A percentile compares a stretch with the other conserved stretches of the same genome.
Evolutionary conservation across 163 green algal species (phyloP).

Genomic region (Coccomyxa subellipsoidea): DNA sequence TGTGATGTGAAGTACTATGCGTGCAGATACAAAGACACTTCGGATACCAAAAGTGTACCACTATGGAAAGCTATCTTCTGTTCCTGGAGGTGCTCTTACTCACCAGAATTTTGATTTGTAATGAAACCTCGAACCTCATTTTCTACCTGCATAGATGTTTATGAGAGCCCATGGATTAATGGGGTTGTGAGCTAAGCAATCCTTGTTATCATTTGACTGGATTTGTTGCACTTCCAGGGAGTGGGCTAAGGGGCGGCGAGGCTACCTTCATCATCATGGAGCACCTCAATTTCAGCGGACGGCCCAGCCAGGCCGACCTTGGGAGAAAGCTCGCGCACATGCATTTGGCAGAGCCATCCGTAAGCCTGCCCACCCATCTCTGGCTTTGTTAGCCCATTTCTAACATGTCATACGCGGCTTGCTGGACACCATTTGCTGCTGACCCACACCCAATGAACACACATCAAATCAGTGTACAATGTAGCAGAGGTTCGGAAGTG

Average conservation of each 20-base stretch:
- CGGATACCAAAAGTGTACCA: constrained; percentile 66
- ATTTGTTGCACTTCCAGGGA: constrained; percentile 8
- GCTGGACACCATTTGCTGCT: neutral
- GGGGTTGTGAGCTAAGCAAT: no score
- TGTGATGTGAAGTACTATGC: neutral
- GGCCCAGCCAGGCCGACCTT: constrained; percentile 51
- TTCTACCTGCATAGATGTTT: no score
- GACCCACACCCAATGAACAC: no score
- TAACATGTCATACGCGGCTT: no score
- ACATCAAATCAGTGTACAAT: no score
- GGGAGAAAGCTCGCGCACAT: constrained; percentile 76
- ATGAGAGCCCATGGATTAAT: no score
- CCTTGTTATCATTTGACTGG: no score
- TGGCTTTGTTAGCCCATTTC: neutral
- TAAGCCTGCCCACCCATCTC: constrained; percentile 8
- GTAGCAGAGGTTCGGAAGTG: no score
- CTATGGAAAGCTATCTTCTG: constrained; percentile 27
- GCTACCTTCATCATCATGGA: constrained; percentile 95
- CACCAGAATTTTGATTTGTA: no score
- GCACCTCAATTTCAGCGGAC: constrained; percentile 68
- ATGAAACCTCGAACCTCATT: no score
- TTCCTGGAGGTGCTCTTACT: constrained; percentile 6
- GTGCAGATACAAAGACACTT: constrained; percentile 65
- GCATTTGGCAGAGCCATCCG: constrained; percentile 73
- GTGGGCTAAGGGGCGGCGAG: constrained; percentile 22